Evolutionary conservation across 2,329 filamentous ascomycete species (phyloP).

Genomic region (Colletotrichum theobromicola): DNA sequence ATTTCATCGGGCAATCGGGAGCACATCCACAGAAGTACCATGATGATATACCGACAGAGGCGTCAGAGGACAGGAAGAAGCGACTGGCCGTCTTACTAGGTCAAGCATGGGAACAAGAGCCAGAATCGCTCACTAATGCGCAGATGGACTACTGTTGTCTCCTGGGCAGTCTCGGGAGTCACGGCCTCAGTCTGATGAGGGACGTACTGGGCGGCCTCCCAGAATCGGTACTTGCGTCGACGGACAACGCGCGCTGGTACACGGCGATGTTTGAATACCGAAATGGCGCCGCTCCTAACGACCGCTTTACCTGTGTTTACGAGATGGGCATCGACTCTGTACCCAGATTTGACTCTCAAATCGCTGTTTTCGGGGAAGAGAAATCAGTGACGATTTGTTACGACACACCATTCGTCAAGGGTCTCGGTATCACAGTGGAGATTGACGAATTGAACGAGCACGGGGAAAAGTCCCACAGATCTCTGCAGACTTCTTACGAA

Average conservation of each 20-base stretch:
- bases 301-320: constrained; percentile 37
- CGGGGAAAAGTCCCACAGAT: constrained; percentile 36
- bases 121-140: constrained; percentile 28
- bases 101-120: constrained; percentile 23
- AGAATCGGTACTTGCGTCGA: background rate
- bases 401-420: constrained; percentile 55
- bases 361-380: constrained; percentile 49
- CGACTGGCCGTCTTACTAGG: background rate
- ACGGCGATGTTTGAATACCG: background rate
- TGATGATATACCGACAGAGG: background rate
- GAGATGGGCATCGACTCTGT: constrained; percentile 55
- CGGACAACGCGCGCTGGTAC: background rate
- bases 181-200: constrained; percentile 60
- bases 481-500: constrained; percentile 31
- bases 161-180: constrained; percentile 53
- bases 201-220: constrained; percentile 35
- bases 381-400: constrained; percentile 53
- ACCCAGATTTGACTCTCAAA: constrained; percentile 49
- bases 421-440: constrained; percentile 45
- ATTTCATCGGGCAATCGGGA: background rate
- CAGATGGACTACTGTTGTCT: constrained; percentile 41
- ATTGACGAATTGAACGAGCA: constrained; percentile 36
- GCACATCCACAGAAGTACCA: constrained; percentile 25
- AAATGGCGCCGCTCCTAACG: background rate
- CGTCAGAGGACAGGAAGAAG: background rate